Base-by-base conservation (phyloP, 2,329 filamentous ascomycete species). In the Emericellopsis cladophorae region DNA sequence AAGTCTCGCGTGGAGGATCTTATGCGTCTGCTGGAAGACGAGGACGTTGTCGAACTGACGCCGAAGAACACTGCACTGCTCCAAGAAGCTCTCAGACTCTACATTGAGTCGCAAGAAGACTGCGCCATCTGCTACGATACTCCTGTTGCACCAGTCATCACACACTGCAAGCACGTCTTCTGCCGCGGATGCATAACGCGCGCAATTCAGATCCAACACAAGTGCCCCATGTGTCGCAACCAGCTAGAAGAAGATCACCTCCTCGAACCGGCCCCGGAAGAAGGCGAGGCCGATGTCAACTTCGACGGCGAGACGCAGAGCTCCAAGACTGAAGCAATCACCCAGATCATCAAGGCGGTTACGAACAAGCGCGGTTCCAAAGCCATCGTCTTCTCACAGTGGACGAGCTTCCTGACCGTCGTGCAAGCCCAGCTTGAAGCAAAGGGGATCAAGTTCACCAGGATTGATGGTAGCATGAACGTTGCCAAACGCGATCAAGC, bases 201-300 rank as follows among this genome's bases (percentile, higher is more conserved):
- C 47, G 81, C 84, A 39, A 81, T 94, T 44, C 73, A 83, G 42
- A 68, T 75, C 1, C 85, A 92, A 53, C 72, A 81, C 41, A 87
- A 82, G 56, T 95, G 89, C 45, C 89, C 88, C 0, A 80, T 94
- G 72, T 94, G 88, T 52, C 81, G 86, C 16, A 77, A 81, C 6
- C 64, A 75, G 29, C 72, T 93, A 14, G 64, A 70, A 11, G 70
- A 79, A 42, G 67, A 66, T 2, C 65, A 72, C 3, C 65, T 74
- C 0, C 72, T 92, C 0, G 83, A 79, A 24, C 81, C 85, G 1
- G 72, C 76, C 1, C 68, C 71, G 2, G 74, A 81, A 40, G 59
- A 31, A 14, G 18, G 61, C 6, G 53, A 65, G 3, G 62, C 62
- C 16, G 64, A 66, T 1, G 64, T 59, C 3, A 65, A 69, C 21